Evolutionary conservation across 2,329 filamentous ascomycete genomes (phyloP).

Genomic region (Neocatenulostroma microsporum): DNA sequence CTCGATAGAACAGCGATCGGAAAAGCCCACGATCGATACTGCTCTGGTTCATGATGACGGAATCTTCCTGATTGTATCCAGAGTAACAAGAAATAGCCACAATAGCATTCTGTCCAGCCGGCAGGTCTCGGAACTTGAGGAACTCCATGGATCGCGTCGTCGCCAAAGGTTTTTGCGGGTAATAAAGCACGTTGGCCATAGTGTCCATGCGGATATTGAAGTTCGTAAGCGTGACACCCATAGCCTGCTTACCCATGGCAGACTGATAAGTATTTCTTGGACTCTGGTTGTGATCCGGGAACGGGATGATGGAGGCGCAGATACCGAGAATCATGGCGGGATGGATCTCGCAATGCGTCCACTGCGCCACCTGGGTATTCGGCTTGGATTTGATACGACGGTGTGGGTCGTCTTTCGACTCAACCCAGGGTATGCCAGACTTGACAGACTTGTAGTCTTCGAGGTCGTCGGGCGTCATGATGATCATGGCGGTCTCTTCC

Average conservation of each 20-base stretch:
- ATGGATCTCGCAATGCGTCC: conserved; percentile 98
- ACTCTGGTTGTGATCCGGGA: conserved; percentile 97
- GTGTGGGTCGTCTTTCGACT: conserved; percentile 66
- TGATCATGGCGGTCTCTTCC: conserved; percentile 98
- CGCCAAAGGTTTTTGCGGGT: conserved; percentile 93
- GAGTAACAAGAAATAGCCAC: conserved; percentile 97
- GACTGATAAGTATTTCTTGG: conserved; percentile 93
- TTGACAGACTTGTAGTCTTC: conserved; percentile 49
- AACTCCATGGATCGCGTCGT: conserved; percentile 98
- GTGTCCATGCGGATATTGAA: conserved; percentile 97
- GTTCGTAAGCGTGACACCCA: conserved; percentile 98
- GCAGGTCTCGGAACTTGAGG: conserved; percentile 93
- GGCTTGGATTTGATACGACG: conserved; percentile 80
- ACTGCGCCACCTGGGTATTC: conserved; percentile 80
- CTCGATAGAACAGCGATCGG: conserved; percentile 94
- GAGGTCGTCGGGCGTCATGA: conserved; percentile 95
- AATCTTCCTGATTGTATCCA: conserved; percentile 99
- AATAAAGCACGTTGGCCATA: conserved; percentile 98
- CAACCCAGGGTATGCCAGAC: conserved; percentile 29
- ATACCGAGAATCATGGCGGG: conserved; percentile 98
- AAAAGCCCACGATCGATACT: conserved; percentile 97
- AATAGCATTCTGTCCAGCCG: conserved; percentile 95
- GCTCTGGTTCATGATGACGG: conserved; percentile 99
- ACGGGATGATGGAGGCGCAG: conserved; percentile 98
- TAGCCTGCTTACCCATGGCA: conserved; percentile 99